Conservation (phyloP, 768 basidiomycete species). For the Cystofilobasidium bisporidii region DNA sequence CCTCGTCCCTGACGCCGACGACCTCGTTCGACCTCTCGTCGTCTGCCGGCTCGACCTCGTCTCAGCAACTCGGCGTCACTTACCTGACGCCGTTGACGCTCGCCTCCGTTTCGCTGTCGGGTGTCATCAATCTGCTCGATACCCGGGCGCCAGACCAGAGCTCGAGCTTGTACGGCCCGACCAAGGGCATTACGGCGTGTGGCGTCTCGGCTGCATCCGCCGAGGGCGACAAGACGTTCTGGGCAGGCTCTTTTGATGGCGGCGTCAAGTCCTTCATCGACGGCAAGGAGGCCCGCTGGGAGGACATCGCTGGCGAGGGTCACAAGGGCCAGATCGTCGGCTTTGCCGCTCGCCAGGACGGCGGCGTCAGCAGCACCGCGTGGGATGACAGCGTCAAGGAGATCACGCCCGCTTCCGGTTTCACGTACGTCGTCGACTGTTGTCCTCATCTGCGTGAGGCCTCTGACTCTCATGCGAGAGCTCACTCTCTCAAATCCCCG, state of each 20-base stretch:
- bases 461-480: too few species aligned
- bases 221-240: slow-evolving; percentile 49
- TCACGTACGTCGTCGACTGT: slow-evolving; percentile 3
- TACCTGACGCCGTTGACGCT: slow-evolving; percentile 26
- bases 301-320: slow-evolving; percentile 47
- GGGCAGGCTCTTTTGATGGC: slow-evolving; percentile 72
- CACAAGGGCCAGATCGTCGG: slow-evolving; percentile 65
- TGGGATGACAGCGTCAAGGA: slow-evolving; percentile 56
- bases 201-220: slow-evolving; percentile 4
- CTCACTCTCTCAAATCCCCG: not conserved
- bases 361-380: slow-evolving; percentile 59
- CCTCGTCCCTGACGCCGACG: slow-evolving; percentile 8
- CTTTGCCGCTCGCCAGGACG: slow-evolving; percentile 46
- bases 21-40: slow-evolving; percentile 21
- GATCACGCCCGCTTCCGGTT: not conserved
- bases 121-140: slow-evolving; percentile 74
- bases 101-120: slow-evolving; percentile 57
- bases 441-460: not conserved
- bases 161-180: slow-evolving; percentile 53
- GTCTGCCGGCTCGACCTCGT: not conserved
- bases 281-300: slow-evolving; percentile 33
- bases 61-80: slow-evolving; percentile 24
- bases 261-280: slow-evolving; percentile 58
- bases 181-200: slow-evolving; percentile 66
- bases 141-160: slow-evolving; percentile 56